These are phyloP conservation scores for Neurospora crassa DNA, from an alignment of 2,329 filamentous ascomycete species.

Conservation along the genomic window DNA sequence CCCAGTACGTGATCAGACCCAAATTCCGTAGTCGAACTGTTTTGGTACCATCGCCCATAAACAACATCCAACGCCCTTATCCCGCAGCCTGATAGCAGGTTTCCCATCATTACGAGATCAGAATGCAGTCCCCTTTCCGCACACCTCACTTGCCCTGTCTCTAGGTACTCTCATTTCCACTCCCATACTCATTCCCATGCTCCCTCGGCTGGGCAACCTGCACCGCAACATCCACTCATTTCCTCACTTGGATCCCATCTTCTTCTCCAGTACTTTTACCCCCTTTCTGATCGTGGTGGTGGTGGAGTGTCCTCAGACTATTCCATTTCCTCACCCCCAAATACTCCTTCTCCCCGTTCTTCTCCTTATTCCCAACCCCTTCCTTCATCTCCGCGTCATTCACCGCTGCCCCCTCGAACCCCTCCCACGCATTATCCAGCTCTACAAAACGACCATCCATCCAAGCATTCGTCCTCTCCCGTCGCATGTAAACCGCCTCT, in stretches of 20 bases:
- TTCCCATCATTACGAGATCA: neutral
- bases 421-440: slow-evolving; percentile 6
- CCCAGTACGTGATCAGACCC: neutral
- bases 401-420: neutral
- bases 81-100: neutral
- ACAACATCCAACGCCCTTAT: neutral
- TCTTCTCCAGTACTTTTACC: neutral
- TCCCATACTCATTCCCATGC: neutral
- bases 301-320: neutral
- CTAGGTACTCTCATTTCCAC: neutral
- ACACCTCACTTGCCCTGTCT: neutral
- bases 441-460: slow-evolving; percentile 5
- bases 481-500: neutral
- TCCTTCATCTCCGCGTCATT: neutral
- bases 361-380: neutral
- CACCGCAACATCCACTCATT: neutral
- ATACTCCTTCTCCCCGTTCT: neutral
- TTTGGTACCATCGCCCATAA: neutral
- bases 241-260: neutral
- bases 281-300: neutral
- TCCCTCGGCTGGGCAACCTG: neutral
- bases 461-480: slow-evolving; percentile 1
- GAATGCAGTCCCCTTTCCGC: neutral
- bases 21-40: neutral
- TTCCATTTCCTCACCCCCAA: neutral